Base-by-base conservation (phyloP, 306 rosid genomes). In the Biancaea sappan region DNA sequence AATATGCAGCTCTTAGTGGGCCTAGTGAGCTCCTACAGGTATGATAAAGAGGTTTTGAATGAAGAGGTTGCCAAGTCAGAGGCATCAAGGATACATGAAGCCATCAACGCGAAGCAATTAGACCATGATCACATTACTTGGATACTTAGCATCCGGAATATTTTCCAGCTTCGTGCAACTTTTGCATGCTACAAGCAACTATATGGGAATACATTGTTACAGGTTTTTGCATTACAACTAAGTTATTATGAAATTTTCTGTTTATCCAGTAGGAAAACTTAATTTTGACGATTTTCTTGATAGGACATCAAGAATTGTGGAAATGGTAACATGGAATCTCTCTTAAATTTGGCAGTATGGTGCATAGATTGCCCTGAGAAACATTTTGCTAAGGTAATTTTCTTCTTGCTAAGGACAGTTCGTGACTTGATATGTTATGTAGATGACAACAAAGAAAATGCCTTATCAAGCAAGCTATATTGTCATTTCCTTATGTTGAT, bases 311-410 rank as follows among this genome's bases (percentile, higher is more conserved):
- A 64, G 58, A 82, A 32, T 16, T 81, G 87, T 66, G 99, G 90
- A 16, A 69, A 65, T 8, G 82, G 91, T 40, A 93, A 92, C 53
- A 71, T 92, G 72, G 85, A 70, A 46, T 80, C 89, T 58, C 83
- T 94, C 38, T 74, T 92, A 70, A 69, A 74, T 68, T 41, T 84
- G 31, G 82, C 71, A 6, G 78, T 90, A 40, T 48, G 75, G 85
- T 94, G 96, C 89, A 79, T 92, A 51, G 91, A 84, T 8, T 63
- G 75, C 51, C 98, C 99, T 0, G 93, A 88, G 84, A 86, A 84
- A 77, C 94, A 94, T 82, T 94, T 94, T 79, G 99, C 99, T 1
- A 71, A 83, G 99, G 99, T 94, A 77, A 76, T 21, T 72, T 59
- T 64, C 48, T 70, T 50, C 57, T 58, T 21, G 34, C 28, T 60